A percentile compares a stretch with the other conserved stretches of the same genome.
Conservation (phyloP, 2,329 filamentous ascomycete species). For the Colletotrichum brevisporum region DNA sequence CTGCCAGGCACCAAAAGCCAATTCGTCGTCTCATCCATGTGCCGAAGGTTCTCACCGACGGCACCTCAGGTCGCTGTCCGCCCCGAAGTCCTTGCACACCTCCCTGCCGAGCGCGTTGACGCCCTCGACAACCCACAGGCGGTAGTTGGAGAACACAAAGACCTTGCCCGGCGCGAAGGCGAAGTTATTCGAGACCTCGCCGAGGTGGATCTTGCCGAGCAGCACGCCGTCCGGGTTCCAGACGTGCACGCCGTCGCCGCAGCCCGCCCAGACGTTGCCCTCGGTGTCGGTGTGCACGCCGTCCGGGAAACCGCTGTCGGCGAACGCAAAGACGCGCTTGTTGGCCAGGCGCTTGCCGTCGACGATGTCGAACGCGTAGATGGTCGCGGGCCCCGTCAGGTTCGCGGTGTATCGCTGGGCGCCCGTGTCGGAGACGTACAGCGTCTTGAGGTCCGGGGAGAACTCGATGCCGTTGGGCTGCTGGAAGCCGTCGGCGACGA, state of each 20-base stretch:
- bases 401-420: conserved; percentile 17
- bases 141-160: conserved; percentile 64
- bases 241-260: conserved; percentile 63
- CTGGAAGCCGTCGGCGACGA: conserved; percentile 62
- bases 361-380: conserved; percentile 38
- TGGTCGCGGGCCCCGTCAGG: conserved; percentile 25
- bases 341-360: conserved; percentile 48
- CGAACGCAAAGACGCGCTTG: conserved; percentile 64
- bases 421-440: conserved; percentile 63
- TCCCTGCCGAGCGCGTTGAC: conserved; percentile 43
- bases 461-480: conserved; percentile 62
- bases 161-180: conserved; percentile 60
- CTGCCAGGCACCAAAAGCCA: too few relatives aligned
- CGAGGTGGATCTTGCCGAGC: conserved; percentile 59
- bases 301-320: conserved; percentile 61
- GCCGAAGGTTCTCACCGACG: neutral
- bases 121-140: conserved; percentile 50
- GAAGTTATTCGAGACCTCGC: conserved; percentile 61
- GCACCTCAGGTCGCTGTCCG: conserved; percentile 31
- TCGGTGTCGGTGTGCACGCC: conserved; percentile 60
- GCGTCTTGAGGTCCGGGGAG: conserved; percentile 58
- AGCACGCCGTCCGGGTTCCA: conserved; percentile 62
- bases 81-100: conserved; percentile 44
- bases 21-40: too few relatives aligned
- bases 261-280: conserved; percentile 65